phyloP scores from a whole-genome alignment of 768 basidiomycete species.

The Panus rudis region DNA sequence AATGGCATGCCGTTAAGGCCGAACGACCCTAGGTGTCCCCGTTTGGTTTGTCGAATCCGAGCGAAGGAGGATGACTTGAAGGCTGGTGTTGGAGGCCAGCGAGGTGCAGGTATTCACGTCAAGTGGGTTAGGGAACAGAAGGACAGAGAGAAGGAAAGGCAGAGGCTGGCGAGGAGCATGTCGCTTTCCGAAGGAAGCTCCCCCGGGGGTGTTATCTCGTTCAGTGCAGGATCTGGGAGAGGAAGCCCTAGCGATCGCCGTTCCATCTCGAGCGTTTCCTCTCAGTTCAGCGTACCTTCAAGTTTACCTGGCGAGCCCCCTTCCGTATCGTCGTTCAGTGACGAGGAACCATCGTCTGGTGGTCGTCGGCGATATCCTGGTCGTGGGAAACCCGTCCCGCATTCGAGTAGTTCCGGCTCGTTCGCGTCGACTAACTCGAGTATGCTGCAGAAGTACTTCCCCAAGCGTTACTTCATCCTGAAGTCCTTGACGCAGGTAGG shows the following conservation, averaged over 20 bases:
- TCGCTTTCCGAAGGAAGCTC: constrained; percentile 16
- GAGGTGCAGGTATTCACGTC: constrained; percentile 78
- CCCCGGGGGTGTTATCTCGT: too few relatives aligned
- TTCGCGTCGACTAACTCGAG: constrained; percentile 81
- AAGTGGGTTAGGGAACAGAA: constrained; percentile 70
- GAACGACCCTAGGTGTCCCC: constrained; percentile 63
- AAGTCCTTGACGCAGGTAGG: constrained; percentile 78
- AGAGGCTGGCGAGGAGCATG: constrained; percentile 12
- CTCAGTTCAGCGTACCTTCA: too few relatives aligned
- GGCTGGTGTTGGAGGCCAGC: constrained; percentile 87
- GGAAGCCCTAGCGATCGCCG: constrained; percentile 15
- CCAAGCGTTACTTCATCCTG: constrained; percentile 86
- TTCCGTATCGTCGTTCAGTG: constrained; percentile 32
- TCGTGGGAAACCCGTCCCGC: constrained; percentile 16
- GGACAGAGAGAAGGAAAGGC: constrained; percentile 25
- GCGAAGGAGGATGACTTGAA: constrained; percentile 77
- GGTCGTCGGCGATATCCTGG: constrained; percentile 4
- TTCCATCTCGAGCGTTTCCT: too few relatives aligned
- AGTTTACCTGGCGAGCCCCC: constrained; percentile 12
- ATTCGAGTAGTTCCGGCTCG: constrained; percentile 59
- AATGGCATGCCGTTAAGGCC: constrained; percentile 68
- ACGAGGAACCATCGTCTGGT: constrained; percentile 26
- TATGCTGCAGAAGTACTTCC: constrained; percentile 69
- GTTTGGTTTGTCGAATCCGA: constrained; percentile 78
- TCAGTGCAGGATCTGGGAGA: too few relatives aligned